Evolutionary conservation across 176 grass and related monocot species (phyloP).

Genomic region (Musa schizocarpa): DNA sequence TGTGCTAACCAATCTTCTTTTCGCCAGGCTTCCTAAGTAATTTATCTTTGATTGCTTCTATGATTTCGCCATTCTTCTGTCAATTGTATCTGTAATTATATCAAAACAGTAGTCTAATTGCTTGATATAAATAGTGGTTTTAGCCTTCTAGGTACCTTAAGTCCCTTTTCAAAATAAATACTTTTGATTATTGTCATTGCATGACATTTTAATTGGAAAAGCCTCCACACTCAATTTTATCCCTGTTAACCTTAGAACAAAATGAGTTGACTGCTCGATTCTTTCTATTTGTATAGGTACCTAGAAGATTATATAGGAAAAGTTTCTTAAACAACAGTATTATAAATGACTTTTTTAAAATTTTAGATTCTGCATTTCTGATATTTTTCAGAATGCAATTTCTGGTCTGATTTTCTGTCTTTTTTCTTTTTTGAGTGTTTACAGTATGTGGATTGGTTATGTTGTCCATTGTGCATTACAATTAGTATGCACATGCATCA

Average conservation of each 20-base stretch:
- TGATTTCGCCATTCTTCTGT: neutral
- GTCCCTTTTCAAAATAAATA: neutral
- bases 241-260: neutral
- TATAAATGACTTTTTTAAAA: too few relatives aligned
- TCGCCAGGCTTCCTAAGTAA: slow-evolving; percentile 78
- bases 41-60: neutral
- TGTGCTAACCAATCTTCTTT: slow-evolving; percentile 89
- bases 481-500: neutral
- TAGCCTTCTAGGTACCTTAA: neutral
- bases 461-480: neutral
- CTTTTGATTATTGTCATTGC: neutral
- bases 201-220: neutral
- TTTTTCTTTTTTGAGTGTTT: neutral
- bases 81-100: neutral
- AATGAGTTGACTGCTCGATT: neutral
- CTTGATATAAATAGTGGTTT: neutral
- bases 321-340: too few relatives aligned
- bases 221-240: neutral
- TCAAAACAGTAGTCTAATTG: neutral
- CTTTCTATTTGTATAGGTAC: neutral
- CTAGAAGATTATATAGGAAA: neutral
- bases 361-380: too few relatives aligned
- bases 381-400: too few relatives aligned
- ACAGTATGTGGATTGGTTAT: neutral
- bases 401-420: neutral